Percentiles rank a stretch among this genome's conserved stretches.
These are phyloP conservation scores for Casuarina equisetifolia DNA, from an alignment of 306 rosid genomes.

Conservation along the genomic window DNA sequence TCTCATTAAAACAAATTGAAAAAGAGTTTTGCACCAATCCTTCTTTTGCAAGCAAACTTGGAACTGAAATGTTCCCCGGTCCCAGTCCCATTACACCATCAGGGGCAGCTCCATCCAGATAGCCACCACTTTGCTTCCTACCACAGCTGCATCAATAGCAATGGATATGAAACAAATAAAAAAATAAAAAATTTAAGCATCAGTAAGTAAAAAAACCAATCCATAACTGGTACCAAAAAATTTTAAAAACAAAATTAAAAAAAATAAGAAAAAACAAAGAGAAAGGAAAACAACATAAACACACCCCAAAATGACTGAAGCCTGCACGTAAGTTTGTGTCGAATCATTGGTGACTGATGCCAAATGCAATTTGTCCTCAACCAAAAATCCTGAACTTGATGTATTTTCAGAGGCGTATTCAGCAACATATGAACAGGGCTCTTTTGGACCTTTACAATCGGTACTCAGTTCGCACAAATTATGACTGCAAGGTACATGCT, in stretches of 20 bases:
- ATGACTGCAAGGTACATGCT: slow-evolving; percentile 76
- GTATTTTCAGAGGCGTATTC: slow-evolving; percentile 72
- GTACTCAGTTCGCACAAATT: slow-evolving; percentile 65
- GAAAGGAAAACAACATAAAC: slow-evolving; percentile 10
- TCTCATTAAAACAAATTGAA: slow-evolving; percentile 53
- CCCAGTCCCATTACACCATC: slow-evolving; percentile 76
- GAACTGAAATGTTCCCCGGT: slow-evolving; percentile 61
- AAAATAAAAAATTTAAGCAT: slow-evolving; percentile 6
- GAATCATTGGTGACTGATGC: slow-evolving; percentile 42
- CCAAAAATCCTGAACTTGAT: slow-evolving; percentile 85
- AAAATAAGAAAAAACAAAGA: not conserved
- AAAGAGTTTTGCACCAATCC: slow-evolving; percentile 55
- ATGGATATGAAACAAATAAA: slow-evolving; percentile 4
- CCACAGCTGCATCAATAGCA: slow-evolving; percentile 54
- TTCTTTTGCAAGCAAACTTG: slow-evolving; percentile 59
- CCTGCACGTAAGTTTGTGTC: slow-evolving; percentile 62
- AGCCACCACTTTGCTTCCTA: slow-evolving; percentile 57
- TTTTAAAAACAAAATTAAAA: not conserved
- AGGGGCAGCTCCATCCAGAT: slow-evolving; percentile 65
- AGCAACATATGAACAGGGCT: slow-evolving; percentile 68
- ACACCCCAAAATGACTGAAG: slow-evolving; percentile 78
- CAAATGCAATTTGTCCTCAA: slow-evolving; percentile 84
- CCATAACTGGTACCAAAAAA: not conserved
- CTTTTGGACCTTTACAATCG: slow-evolving; percentile 63
- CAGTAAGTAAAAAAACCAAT: slow-evolving; percentile 4